Evolutionary conservation across 1,284 basidiomycete genomes (phyloP).

Genomic region (Leccinum colubrinum): DNA sequence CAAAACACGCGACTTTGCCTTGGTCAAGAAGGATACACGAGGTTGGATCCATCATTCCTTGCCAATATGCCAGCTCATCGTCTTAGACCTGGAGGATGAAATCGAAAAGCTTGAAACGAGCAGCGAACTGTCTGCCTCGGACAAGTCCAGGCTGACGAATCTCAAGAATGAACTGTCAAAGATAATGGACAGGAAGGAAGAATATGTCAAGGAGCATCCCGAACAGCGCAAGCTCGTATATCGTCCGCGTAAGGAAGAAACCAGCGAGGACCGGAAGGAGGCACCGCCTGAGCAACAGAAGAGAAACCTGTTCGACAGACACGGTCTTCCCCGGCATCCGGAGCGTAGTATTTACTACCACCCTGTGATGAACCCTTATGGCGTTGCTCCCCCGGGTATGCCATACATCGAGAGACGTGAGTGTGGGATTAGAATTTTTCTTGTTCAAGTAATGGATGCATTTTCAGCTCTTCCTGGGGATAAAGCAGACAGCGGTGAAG

Average conservation of each 20-base stretch:
- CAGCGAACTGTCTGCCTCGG: conserved; percentile 42
- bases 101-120: conserved; percentile 59
- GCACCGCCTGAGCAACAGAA: conserved; percentile 47
- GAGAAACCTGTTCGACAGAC: conserved; percentile 74
- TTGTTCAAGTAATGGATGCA: neutral
- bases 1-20: conserved; percentile 77
- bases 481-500: conserved; percentile 61
- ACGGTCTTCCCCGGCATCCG: conserved; percentile 81
- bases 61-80: conserved; percentile 1
- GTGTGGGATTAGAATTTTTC: conserved; percentile 30
- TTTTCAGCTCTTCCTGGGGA: conserved; percentile 55
- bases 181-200: conserved; percentile 82
- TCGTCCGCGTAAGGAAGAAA: conserved; percentile 43
- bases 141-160: conserved; percentile 56
- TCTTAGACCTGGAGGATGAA: conserved; percentile 66
- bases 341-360: conserved; percentile 93
- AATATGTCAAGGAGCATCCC: conserved; percentile 89
- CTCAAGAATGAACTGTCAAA: conserved; percentile 78
- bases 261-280: conserved; percentile 42
- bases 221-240: conserved; percentile 83
- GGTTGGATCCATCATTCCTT: conserved; percentile 40
- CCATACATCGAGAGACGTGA: conserved; percentile 85
- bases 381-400: conserved; percentile 96
- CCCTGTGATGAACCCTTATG: conserved; percentile 89
- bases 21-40: conserved; percentile 86